Evolutionary conservation across 495 filamentous ascomycete genomes (phyloP).

Genomic region (Penicillium paxilli): DNA sequence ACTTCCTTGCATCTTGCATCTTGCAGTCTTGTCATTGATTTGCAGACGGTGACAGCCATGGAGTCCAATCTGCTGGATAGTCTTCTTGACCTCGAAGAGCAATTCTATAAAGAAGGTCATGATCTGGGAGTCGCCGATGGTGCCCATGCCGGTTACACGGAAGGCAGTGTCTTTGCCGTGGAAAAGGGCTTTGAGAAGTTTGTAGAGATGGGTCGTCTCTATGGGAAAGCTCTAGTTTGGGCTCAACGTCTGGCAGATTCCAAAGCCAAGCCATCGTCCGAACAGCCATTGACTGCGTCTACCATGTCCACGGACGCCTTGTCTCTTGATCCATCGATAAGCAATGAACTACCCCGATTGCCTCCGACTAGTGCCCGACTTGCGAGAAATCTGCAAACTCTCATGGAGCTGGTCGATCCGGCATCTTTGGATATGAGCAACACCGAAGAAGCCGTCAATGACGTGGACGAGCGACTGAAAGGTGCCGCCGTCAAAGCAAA

Average conservation of each 20-base stretch:
- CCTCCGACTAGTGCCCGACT: constrained; percentile 60
- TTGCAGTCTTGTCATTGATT: neutral
- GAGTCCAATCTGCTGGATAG: constrained; percentile 63
- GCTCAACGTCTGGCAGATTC: constrained; percentile 53
- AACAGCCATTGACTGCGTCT: constrained; percentile 7
- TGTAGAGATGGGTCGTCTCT: constrained; percentile 71
- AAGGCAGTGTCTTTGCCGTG: constrained; percentile 87
- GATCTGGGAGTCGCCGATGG: constrained; percentile 74
- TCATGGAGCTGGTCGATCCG: constrained; percentile 76
- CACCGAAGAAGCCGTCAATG: constrained; percentile 78
- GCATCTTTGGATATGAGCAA: constrained; percentile 76
- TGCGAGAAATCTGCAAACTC: constrained; percentile 66
- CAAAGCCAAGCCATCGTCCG: constrained; percentile 15
- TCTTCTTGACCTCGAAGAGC: constrained; percentile 75
- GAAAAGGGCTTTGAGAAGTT: constrained; percentile 95
- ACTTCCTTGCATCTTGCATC: constrained; percentile 1
- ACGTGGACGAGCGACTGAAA: constrained; percentile 82
- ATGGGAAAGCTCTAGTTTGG: constrained; percentile 85
- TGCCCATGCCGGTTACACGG: constrained; percentile 72
- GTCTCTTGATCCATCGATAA: constrained; percentile 32
- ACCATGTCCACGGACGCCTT: constrained; percentile 13
- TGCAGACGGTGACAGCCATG: no score
- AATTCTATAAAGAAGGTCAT: constrained; percentile 86
- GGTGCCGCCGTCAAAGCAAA: constrained; percentile 77
- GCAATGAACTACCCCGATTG: constrained; percentile 46